phyloP scores from a whole-genome alignment of 345 rosid genomes.

The Moricandia arvensis region DNA sequence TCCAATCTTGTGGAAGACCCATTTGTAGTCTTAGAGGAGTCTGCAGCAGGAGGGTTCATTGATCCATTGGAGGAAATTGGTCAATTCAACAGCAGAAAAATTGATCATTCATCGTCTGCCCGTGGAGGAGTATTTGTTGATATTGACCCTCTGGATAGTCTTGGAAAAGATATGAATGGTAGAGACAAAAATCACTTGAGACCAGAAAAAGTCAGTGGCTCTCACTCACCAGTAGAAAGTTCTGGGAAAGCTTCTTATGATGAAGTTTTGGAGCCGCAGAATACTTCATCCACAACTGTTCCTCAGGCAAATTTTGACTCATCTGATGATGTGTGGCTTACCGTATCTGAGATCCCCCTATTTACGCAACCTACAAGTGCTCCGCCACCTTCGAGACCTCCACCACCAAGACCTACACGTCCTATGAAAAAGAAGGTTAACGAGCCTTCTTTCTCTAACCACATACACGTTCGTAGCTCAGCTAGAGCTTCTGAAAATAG shows the following conservation, averaged over 20 bases:
- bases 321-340: slow-evolving; percentile 81
- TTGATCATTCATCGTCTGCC: slow-evolving; percentile 39
- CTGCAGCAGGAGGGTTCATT: slow-evolving; percentile 41
- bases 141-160: slow-evolving; percentile 64
- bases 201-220: slow-evolving; percentile 42
- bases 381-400: slow-evolving; percentile 97
- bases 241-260: slow-evolving; percentile 42
- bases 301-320: slow-evolving; percentile 51
- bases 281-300: slow-evolving; percentile 23
- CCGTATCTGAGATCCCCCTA: slow-evolving; percentile 91
- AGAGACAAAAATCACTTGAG: slow-evolving; percentile 53
- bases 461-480: slow-evolving; percentile 48
- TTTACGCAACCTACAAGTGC: slow-evolving; percentile 77
- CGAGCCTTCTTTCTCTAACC: slow-evolving; percentile 49
- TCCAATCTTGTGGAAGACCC: slow-evolving; percentile 55
- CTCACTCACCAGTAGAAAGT: slow-evolving; percentile 44
- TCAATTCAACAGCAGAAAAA: slow-evolving; percentile 42
- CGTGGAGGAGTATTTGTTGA: slow-evolving; percentile 54
- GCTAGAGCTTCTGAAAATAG: slow-evolving; percentile 40
- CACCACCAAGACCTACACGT: slow-evolving; percentile 88
- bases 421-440: slow-evolving; percentile 53
- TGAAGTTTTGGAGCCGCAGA: slow-evolving; percentile 48
- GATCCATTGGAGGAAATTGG: slow-evolving; percentile 56
- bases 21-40: slow-evolving; percentile 48
- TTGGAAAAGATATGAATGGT: slow-evolving; percentile 40